Percentiles rank a stretch among this genome's conserved stretches.
Conservation (phyloP, 2,329 filamentous ascomycete genomes). For the Nannizzia gypsea region DNA sequence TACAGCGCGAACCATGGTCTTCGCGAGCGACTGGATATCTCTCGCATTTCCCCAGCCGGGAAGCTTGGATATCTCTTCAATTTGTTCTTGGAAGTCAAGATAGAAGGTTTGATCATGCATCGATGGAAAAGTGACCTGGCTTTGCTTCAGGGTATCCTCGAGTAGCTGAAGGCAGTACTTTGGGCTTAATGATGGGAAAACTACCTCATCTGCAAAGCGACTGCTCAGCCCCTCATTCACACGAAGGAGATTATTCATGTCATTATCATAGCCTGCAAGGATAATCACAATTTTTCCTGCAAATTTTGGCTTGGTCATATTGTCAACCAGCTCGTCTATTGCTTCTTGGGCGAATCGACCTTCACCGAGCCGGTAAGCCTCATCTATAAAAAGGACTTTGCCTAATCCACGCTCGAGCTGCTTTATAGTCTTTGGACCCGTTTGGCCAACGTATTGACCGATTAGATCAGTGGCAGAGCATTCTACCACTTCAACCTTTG, state of each 20-base stretch:
- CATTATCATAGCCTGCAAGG: constrained; percentile 54
- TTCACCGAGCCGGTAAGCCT: constrained; percentile 54
- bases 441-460: constrained; percentile 57
- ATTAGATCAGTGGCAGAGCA: constrained; percentile 58
- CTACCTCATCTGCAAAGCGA: constrained; percentile 51
- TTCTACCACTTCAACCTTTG: constrained; percentile 49
- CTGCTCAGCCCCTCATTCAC: constrained; percentile 53
- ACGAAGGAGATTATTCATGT: constrained; percentile 52
- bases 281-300: constrained; percentile 52
- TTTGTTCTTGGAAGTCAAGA: constrained; percentile 13
- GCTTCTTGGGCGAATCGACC: constrained; percentile 47
- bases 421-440: constrained; percentile 52
- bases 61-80: constrained; percentile 36
- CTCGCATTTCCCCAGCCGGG: constrained; percentile 52
- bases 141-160: constrained; percentile 10
- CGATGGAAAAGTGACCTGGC: neutral
- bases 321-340: constrained; percentile 42
- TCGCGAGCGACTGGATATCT: constrained; percentile 47
- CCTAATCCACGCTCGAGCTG: constrained; percentile 52
- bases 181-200: constrained; percentile 41
- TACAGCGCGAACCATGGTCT: constrained; percentile 36
- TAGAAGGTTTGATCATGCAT: constrained; percentile 8
- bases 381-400: constrained; percentile 58
- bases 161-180: constrained; percentile 39
- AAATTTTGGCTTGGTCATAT: constrained; percentile 47